Percentiles rank a stretch among this genome's conserved stretches.
phyloP scores from a whole-genome alignment of 2,329 filamentous ascomycete species.

The Xylaria hypoxylon region DNA sequence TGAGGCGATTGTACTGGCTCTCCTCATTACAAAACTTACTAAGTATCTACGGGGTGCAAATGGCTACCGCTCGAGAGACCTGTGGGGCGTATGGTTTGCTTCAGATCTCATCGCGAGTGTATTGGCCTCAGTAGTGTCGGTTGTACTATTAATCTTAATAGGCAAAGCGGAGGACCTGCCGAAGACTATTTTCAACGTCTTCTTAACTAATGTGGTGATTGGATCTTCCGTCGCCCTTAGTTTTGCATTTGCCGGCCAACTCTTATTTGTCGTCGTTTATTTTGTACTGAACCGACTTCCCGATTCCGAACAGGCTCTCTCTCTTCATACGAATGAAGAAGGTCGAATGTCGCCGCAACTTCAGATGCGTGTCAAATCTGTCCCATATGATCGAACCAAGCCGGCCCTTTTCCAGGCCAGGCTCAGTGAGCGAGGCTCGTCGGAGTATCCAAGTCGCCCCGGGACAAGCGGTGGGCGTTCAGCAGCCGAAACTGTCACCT shows the following conservation, averaged over 20 bases:
- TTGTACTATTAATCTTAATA: constrained; percentile 56
- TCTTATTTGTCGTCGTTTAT: constrained; percentile 61
- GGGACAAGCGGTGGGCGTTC: constrained; percentile 60
- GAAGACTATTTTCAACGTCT: constrained; percentile 51
- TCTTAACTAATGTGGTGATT: constrained; percentile 54
- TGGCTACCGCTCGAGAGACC: constrained; percentile 41
- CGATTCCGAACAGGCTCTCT: constrained; percentile 46
- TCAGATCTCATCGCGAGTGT: constrained; percentile 54
- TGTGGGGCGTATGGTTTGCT: constrained; percentile 53
- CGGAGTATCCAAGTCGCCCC: constrained; percentile 57
- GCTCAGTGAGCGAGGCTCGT: constrained; percentile 51
- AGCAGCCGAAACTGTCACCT: constrained; percentile 59
- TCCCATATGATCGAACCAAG: constrained; percentile 61
- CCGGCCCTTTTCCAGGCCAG: constrained; percentile 52
- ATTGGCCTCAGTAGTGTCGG: constrained; percentile 59
- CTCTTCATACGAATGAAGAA: constrained; percentile 52
- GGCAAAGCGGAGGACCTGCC: constrained; percentile 49
- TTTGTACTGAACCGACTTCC: constrained; percentile 55
- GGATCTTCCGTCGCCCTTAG: constrained; percentile 60
- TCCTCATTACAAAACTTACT: constrained; percentile 51
- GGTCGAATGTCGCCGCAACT: constrained; percentile 46
- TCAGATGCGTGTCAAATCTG: constrained; percentile 61
- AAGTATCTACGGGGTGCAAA: constrained; percentile 47
- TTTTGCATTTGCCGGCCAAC: constrained; percentile 59
- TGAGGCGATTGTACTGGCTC: constrained; percentile 54